Conservation (phyloP, 2,329 filamentous ascomycete species). For the Aspergillus caelatus region DNA sequence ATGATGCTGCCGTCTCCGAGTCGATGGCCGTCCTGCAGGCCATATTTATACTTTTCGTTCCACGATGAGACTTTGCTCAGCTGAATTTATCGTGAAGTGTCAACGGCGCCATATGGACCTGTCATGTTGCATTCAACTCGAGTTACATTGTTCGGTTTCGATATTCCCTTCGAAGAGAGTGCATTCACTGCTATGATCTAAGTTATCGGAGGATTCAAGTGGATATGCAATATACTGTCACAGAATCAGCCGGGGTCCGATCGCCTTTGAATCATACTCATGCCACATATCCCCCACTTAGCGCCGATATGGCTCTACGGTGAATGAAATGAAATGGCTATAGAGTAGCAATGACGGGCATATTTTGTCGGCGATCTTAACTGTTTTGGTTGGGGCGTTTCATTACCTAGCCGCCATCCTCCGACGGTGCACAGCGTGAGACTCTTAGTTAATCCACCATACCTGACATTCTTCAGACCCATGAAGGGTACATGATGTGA, state of each 20-base stretch:
- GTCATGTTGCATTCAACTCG: slow-evolving; percentile 7
- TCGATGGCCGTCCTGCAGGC: background rate
- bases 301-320: background rate
- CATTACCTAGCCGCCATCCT: background rate
- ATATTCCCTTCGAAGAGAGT: background rate
- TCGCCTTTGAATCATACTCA: background rate
- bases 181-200: background rate
- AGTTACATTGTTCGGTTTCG: slow-evolving; percentile 6
- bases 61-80: background rate
- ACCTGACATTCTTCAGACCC: background rate
- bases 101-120: background rate
- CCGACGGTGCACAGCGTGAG: background rate
- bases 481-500: background rate
- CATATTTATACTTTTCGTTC: background rate
- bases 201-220: background rate
- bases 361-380: background rate
- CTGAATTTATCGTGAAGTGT: background rate
- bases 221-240: background rate
- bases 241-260: background rate
- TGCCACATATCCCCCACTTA: background rate
- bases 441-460: background rate
- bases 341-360: background rate
- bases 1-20: background rate
- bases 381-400: background rate
- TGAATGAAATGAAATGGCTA: background rate